Evolutionary conservation across 148 eudicot species (phyloP), one percentile per base, ranked within the genome.

Genomic region (Vaccinium vitisidaea): DNA sequence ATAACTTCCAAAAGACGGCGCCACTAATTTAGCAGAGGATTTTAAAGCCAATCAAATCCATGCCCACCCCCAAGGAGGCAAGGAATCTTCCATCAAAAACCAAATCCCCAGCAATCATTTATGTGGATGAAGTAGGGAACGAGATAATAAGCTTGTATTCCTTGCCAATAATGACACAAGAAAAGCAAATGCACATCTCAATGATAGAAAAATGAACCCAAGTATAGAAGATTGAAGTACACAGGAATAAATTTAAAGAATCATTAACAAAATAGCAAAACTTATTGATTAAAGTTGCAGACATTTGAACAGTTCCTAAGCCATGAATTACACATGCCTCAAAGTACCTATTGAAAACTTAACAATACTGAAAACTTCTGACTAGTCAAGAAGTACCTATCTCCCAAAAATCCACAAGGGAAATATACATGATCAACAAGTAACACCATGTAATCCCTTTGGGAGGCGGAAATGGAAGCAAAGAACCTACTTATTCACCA

Each of bases 401-500:
- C 39, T 69, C 43, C 61, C 88, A 75, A 65, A 65, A 88, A 83
- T 80, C 88, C 83, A 86, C 87, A 80, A 83, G 81, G 83, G 87
- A 90, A 30, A 90, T 89, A 84, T 90, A 92, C 93, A 91, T 76
- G 85, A 89, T 70, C 84, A 80, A 86, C 76, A 86, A 82, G 78
- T 84, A 90, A 63, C 88, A 87, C 84, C 90, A 86, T 73, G 39
- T 79, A 80, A 79, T 83, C 21, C 84, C 73, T 78, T 88, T 83
- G 14, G 63, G 58, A 84, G 87, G 70, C 52, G n/a, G 25, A 30
- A 75, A 74, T 52, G 61, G 67, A 81, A 71, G 46, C 85, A 80
- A 79, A 79, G 59, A 46, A 85, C 84, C 94, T 91, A 91, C 84
- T 83, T 87, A 89, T 90, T 91, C 89, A 90, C 90, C 91, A 82